Conservation (phyloP, 148 eudicot genomes). For the Camellia granthamiana region DNA sequence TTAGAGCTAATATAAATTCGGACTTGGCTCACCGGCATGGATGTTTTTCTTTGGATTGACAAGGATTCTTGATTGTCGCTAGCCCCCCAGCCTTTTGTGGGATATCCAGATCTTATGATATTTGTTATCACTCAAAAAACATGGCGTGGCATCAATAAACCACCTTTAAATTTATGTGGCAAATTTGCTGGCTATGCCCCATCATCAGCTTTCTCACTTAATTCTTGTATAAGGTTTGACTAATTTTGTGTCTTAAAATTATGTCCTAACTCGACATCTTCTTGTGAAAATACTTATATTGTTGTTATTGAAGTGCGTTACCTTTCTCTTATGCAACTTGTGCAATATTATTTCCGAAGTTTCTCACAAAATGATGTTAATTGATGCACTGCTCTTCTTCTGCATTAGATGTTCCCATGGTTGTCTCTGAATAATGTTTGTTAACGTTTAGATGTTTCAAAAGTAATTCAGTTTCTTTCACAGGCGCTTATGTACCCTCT, state of each 20-base stretch:
- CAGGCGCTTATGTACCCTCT: constrained; percentile 99
- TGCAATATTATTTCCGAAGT: neutral
- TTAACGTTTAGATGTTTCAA: neutral
- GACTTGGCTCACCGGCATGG: no score
- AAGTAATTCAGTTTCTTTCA: constrained; percentile 10
- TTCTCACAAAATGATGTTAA: neutral
- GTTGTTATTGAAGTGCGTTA: neutral
- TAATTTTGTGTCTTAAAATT: neutral
- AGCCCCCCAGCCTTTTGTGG: no score
- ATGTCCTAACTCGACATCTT: neutral
- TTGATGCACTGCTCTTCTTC: neutral
- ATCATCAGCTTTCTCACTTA: no score
- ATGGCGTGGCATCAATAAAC: no score
- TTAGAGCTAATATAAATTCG: no score
- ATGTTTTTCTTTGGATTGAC: no score
- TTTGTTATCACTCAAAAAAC: no score
- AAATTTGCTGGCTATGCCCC: no score
- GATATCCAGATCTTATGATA: no score
- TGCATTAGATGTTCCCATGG: neutral
- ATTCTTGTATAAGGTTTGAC: neutral
- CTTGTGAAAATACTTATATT: no score
- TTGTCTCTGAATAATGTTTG: neutral
- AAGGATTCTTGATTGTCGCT: no score
- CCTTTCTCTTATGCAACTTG: neutral
- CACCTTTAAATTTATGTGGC: no score